Evolutionary conservation across 768 basidiomycete genomes (phyloP).

Genomic region (Omphalotus guepiniiformis): DNA sequence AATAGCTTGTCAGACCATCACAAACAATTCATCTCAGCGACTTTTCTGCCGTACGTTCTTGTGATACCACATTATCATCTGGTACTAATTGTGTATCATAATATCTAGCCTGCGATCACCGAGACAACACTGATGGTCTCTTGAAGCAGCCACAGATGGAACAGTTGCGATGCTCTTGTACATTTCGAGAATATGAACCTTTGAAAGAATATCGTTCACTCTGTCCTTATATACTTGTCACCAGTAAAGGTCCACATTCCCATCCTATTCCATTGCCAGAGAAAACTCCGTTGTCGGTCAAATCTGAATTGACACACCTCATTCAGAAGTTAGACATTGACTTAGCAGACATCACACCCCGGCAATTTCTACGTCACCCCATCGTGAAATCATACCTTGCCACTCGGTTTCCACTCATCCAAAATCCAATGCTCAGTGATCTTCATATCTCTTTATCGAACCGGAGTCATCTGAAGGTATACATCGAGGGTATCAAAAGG

Average conservation of each 20-base stretch:
- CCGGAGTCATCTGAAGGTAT: constrained; percentile 14
- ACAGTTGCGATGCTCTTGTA: not conserved
- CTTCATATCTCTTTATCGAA: constrained; percentile 26
- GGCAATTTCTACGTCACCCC: constrained; percentile 20
- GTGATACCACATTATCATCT: not conserved
- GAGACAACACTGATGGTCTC: not conserved
- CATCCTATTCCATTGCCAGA: constrained; percentile 12
- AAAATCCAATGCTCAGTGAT: constrained; percentile 15
- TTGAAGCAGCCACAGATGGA: not conserved
- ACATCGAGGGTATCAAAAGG: constrained; percentile 14
- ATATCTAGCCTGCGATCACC: constrained; percentile 7
- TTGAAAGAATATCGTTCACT: not conserved
- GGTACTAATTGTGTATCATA: not conserved
- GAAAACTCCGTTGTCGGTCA: constrained; percentile 14
- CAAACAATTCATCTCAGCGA: constrained; percentile 15
- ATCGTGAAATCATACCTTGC: constrained; percentile 12
- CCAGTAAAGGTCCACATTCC: constrained; percentile 6
- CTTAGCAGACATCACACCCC: constrained; percentile 21
- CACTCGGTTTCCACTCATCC: constrained; percentile 9
- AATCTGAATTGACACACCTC: constrained; percentile 9
- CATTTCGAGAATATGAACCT: constrained; percentile 7
- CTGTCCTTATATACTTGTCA: constrained; percentile 10
- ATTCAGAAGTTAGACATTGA: constrained; percentile 10
- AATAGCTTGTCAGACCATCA: constrained; percentile 13
- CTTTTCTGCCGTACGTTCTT: constrained; percentile 16